Evolutionary conservation across 352 stramenopile species (phyloP), one percentile per base, ranked within the genome.

Genomic region (Phytophthora boehmeriae): DNA sequence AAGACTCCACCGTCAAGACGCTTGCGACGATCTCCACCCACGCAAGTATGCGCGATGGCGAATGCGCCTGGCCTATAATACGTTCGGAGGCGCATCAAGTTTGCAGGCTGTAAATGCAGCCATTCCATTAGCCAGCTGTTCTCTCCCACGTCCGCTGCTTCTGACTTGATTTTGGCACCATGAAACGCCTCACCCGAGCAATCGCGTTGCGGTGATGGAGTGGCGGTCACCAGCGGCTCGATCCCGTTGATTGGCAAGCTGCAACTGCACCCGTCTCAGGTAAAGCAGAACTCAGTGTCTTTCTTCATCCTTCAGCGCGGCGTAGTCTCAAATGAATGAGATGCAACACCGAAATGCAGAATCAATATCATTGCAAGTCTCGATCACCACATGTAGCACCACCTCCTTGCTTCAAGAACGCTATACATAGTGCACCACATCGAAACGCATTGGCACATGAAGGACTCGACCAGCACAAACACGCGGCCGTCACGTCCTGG

Each of bases 71-170:
- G 38, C 38, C n/a, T n/a, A n/a, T n/a, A n/a, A n/a, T 17, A 39
- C 34, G 34, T 4, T n/a, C 34, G 38, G 38, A 11, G 14, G 6
- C 3, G 6, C 25, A 6, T 30, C 34, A 9, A 16, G 38, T 20
- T 19, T 44, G 38, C 38, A 17, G 10, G 4, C 38, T 16, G 38
- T 9, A 4, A 22, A 10, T 19, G 38, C 38, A 44, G 38, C 38
- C 38, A 44, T 44, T 17, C 19, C 22, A 8, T 44, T 22, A 17
- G 2, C 38, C 38, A 55, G 34, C 43, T 61, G 49, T 56, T 70
- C 62, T 70, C 62, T 70, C 43, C 62, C 62, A 54, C 52, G 20
- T 25, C 59, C 36, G 34, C 46, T 54, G 48, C 55, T 65, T 60
- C 44, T 61, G 56, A 55, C 49, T 66, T 20, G 62, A 65, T 53